Evolutionary conservation across 176 grass and related monocot species (phyloP), one percentile per base, ranked within the genome.

Genomic region (Triticum urartu): DNA sequence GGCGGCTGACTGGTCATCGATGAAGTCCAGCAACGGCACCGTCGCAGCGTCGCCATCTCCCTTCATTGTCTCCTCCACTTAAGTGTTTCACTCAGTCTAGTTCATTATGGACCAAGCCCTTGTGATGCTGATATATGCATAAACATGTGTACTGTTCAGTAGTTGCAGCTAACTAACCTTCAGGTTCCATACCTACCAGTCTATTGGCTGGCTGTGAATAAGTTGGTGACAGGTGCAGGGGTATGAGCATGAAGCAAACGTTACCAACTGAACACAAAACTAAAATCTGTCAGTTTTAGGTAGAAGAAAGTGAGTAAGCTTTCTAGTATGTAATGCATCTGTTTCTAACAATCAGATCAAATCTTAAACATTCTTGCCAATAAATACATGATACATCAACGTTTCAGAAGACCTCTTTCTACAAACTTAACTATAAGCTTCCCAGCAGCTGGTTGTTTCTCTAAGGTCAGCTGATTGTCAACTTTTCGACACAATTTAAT

Each of bases 391-490:
- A 68, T 66, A 79, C 34, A 78, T 39, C 12, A n/a, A 18, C 38
- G 86, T 80, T 83, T 90, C 39, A 81, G 42, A 34, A 94, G 62
- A 79, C 96, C 96, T 91, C 93, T 94, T 94, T 98, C 96, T 61
- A 91, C 65, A 72, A 95, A 94, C 86, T 94, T 95, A 80, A 76
- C 79, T 6, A 89, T 85, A 85, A 98, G 96, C 38, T 87, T 89
- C 79, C 89, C 82, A 77, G 88, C 86, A 64, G 86, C 81, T 79
- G 83, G 69, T 77, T 87, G 85, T 75, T 92, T 90, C 25, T 83
- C 70, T 64, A 60, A 63, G 35, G 84, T 39, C 75, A 98, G 83
- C 34, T 86, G 89, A 43, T 75, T 82, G 17, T 89, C 86, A 54
- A 95, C 90, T 52, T 89, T 95, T 64, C 77, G 70, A 84, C 93